Base-by-base conservation (phyloP, 2,329 filamentous ascomycete genomes). In the Thielaviopsis populi region DNA sequence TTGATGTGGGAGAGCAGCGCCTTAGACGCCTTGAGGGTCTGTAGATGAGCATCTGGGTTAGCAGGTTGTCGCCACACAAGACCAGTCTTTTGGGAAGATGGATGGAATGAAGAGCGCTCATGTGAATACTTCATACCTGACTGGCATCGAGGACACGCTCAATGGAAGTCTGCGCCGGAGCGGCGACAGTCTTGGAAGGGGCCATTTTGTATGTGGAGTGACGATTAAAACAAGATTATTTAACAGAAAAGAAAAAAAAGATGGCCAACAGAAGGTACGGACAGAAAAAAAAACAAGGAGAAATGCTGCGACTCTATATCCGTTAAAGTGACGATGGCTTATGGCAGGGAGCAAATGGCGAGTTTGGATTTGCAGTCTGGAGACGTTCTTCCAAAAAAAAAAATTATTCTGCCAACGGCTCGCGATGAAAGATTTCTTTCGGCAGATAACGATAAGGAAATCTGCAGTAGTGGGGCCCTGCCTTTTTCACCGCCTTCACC, bases 21-120 rank as follows among this genome's bases (percentile, higher is more conserved):
- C 71, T 80, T 83, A 67, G 82, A 83, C 42, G 83, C 83, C 71
- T 84, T 85, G 66, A 85, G 72, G 40, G 79, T 80, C 82, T 85
- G 65, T 42, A 37, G 33, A 40, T 15, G 24, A 43, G 22, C 7
- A n/a, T 13, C 10, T 40, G 19, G 8, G 62, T 64, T 40, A 64
- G 54, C 50, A 46, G 30, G 2, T 42, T 61, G 54, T 33, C 15
- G 11, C 13, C 13, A 37, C 13, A 37, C 37, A 13, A 30, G n/a
- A 19, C 2, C 8, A 13, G 3, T 41, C 22, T 22, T 17, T 3
- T 10, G 3, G 24, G 13, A 11, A 50, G 19, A 50, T 24, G 3
- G 42, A 43, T 3, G 46, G 24, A 15, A 24, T 22, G 27, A 41
- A 59, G 11, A 37, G 30, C 17, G 27, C 30, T 24, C 19, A 13